phyloP scores from a whole-genome alignment of 176 grass and related monocot genomes.

The Zizania latifolia region DNA sequence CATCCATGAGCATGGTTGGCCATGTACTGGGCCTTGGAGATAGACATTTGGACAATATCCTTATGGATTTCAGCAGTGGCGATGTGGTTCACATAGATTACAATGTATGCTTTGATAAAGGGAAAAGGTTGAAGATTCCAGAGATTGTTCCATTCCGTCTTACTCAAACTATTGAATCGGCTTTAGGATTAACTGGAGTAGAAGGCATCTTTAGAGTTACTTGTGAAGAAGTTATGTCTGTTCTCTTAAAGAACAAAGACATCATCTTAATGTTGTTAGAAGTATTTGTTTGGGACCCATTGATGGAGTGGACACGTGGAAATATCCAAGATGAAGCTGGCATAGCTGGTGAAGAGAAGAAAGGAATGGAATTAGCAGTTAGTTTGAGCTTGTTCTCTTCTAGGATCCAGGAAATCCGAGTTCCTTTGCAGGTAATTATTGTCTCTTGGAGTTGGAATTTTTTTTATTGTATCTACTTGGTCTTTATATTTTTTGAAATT shows the following conservation, averaged over 20 bases:
- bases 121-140: slow-evolving; percentile 92
- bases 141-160: slow-evolving; percentile 98
- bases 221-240: slow-evolving; percentile 75
- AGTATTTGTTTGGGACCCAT: slow-evolving; percentile 96
- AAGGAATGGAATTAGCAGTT: slow-evolving; percentile 97
- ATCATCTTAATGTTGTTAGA: slow-evolving; percentile 95
- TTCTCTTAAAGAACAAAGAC: slow-evolving; percentile 86
- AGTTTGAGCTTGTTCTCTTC: slow-evolving; percentile 98
- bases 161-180: slow-evolving; percentile 90
- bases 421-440: slow-evolving; percentile 85
- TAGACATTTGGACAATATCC: slow-evolving; percentile 95
- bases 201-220: slow-evolving; percentile 84
- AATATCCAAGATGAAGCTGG: slow-evolving; percentile 91
- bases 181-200: slow-evolving; percentile 79
- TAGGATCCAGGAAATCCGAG: slow-evolving; percentile 88
- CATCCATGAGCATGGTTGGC: slow-evolving; percentile 94
- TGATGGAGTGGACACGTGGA: slow-evolving; percentile 89
- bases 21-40: slow-evolving; percentile 91
- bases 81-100: slow-evolving; percentile 98
- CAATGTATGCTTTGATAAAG: slow-evolving; percentile 98
- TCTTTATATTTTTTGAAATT: slow-evolving; percentile 9
- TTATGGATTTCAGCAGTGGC: slow-evolving; percentile 88
- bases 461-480: slow-evolving; percentile 21
- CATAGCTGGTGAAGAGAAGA: slow-evolving; percentile 94
- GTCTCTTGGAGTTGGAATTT: slow-evolving; percentile 9